A percentile compares a stretch with the other conserved stretches of the same genome.
Evolutionary conservation across 2,329 filamentous ascomycete species (phyloP).

Genomic region (Talaromyces rugulosus): DNA sequence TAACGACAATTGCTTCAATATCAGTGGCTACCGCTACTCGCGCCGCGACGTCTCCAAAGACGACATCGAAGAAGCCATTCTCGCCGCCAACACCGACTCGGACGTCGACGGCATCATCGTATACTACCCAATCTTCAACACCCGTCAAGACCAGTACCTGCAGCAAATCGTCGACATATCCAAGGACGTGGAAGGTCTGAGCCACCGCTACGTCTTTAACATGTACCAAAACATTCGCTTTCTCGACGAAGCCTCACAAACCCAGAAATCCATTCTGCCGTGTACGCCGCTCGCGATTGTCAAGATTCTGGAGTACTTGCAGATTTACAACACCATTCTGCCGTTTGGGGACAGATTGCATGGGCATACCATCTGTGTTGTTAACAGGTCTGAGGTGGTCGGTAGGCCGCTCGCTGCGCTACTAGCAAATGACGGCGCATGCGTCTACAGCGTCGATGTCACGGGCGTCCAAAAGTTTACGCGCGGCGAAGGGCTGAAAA

Average conservation of each 20-base stretch:
- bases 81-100: constrained; percentile 75
- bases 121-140: constrained; percentile 97
- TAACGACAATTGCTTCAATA: background rate
- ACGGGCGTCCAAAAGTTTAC: constrained; percentile 90
- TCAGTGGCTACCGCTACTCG: constrained; percentile 83
- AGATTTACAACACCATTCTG: constrained; percentile 94
- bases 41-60: constrained; percentile 82
- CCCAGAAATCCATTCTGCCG: constrained; percentile 87
- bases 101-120: constrained; percentile 86
- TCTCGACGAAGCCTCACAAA: constrained; percentile 62
- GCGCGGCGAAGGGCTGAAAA: constrained; percentile 79
- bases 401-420: constrained; percentile 87
- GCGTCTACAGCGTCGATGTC: constrained; percentile 91
- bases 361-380: constrained; percentile 90
- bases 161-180: constrained; percentile 85
- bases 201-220: constrained; percentile 93
- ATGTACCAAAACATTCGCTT: constrained; percentile 99
- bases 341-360: constrained; percentile 90
- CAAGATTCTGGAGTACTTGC: constrained; percentile 93
- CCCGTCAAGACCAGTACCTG: constrained; percentile 85
- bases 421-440: constrained; percentile 91
- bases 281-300: constrained; percentile 94
- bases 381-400: constrained; percentile 95
- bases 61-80: constrained; percentile 81
- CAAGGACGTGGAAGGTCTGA: constrained; percentile 95